phyloP scores from a whole-genome alignment of 257 asterid genomes.

The Solanum medicagineum region DNA sequence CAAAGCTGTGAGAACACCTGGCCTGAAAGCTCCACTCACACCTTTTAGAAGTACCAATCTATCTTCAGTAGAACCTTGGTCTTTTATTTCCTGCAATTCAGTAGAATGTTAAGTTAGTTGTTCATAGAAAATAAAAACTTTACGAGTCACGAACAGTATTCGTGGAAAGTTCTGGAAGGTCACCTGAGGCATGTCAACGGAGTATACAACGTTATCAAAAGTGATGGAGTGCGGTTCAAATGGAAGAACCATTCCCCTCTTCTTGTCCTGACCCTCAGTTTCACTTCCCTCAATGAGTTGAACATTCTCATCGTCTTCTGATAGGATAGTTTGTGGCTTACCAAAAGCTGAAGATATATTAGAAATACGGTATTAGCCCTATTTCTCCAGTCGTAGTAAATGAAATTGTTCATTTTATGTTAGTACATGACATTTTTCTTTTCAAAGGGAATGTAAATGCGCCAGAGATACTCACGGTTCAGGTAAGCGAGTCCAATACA shows the following conservation, averaged over 20 bases:
- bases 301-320: conserved; percentile 15
- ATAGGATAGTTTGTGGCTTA: conserved; percentile 26
- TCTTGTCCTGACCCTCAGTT: conserved; percentile 16
- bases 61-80: conserved; percentile 32
- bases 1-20: conserved; percentile 52
- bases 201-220: conserved; percentile 53
- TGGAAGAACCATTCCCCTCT: conserved; percentile 83
- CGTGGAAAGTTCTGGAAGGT: not conserved
- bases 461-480: conserved; percentile 32
- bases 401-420: not conserved
- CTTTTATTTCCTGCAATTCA: conserved; percentile 52
- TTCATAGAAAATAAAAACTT: not conserved
- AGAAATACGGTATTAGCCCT: not conserved
- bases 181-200: conserved; percentile 91
- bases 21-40: conserved; percentile 59
- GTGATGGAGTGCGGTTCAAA: conserved; percentile 83
- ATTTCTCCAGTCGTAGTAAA: not conserved
- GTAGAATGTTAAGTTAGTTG: not conserved
- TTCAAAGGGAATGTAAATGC: not conserved
- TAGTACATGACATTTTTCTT: not conserved
- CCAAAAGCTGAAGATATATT: conserved; percentile 37
- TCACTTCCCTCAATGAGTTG: conserved; percentile 3
- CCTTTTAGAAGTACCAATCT: conserved; percentile 42
- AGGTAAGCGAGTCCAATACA: conserved; percentile 22
- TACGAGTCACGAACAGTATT: not conserved